Percentiles rank a stretch among this genome's conserved stretches.
Evolutionary conservation across 75 land plant genomes (phyloP).

Genomic region (Chamaecyparis obtusa): DNA sequence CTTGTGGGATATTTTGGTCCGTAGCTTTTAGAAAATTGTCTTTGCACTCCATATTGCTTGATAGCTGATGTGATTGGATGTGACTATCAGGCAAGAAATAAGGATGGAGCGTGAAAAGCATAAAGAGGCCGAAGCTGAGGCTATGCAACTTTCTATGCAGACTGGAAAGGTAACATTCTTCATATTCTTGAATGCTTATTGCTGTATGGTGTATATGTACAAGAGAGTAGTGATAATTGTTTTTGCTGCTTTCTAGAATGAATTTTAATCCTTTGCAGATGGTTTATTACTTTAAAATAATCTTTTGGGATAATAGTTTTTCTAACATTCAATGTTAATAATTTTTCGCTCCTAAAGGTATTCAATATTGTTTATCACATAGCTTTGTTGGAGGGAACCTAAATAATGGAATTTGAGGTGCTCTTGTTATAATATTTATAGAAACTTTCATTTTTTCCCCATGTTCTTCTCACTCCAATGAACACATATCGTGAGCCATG

Average conservation of each 20-base stretch:
- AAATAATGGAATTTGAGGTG: too few species aligned
- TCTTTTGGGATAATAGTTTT: not conserved
- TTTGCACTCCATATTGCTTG: not conserved
- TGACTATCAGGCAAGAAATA: slow-evolving; percentile 65
- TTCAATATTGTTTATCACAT: not conserved
- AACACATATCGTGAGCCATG: too few species aligned
- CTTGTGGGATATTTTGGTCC: not conserved
- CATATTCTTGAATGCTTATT: not conserved
- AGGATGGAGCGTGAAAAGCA: slow-evolving; percentile 66
- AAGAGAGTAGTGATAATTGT: not conserved
- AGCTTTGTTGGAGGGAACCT: not conserved
- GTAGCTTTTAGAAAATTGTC: not conserved
- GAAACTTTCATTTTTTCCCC: too few species aligned
- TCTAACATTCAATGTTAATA: not conserved
- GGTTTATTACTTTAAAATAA: not conserved
- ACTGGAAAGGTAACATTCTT: slow-evolving; percentile 76
- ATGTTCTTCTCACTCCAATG: not conserved
- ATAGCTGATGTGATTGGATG: not conserved
- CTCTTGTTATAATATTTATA: not conserved
- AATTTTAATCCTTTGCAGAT: not conserved
- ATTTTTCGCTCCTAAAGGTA: not conserved
- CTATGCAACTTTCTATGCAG: slow-evolving; percentile 78
- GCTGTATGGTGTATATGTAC: not conserved
- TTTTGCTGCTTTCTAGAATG: not conserved
- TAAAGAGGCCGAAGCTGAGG: slow-evolving; percentile 77